Evolutionary conservation across 768 basidiomycete genomes (phyloP).

Genomic region (Boletus subparvulus): DNA sequence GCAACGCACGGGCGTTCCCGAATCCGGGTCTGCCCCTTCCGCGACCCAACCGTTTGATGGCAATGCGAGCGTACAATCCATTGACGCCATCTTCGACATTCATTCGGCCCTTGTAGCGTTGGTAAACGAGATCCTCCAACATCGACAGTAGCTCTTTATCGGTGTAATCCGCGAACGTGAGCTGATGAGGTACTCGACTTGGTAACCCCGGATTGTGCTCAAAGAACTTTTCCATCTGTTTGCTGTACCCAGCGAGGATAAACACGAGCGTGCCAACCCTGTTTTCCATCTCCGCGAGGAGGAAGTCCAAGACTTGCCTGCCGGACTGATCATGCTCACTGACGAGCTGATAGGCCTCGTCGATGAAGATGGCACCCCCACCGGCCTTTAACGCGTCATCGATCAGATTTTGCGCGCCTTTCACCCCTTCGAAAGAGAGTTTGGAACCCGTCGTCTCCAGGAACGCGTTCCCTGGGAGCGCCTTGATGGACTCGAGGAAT

Average conservation of each 20-base stretch:
- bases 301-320: conserved; percentile 61
- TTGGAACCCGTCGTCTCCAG: conserved; percentile 64
- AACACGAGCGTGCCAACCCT: conserved; percentile 63
- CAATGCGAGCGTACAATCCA: conserved; percentile 58
- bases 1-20: conserved; percentile 66
- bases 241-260: conserved; percentile 70
- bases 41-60: conserved; percentile 59
- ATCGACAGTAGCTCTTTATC: conserved; percentile 57
- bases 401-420: conserved; percentile 50
- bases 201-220: conserved; percentile 70
- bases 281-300: conserved; percentile 77
- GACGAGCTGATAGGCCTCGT: conserved; percentile 73
- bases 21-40: conserved; percentile 60
- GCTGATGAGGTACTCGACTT: conserved; percentile 62
- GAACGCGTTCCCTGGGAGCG: conserved; percentile 54
- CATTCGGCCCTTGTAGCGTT: conserved; percentile 51
- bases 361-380: conserved; percentile 68
- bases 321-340: conserved; percentile 49
- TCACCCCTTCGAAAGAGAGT: conserved; percentile 58
- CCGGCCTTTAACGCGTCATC: conserved; percentile 51
- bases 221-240: conserved; percentile 76
- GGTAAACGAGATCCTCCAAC: conserved; percentile 47
- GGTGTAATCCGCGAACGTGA: conserved; percentile 63
- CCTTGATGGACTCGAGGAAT: conserved; percentile 56
- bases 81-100: conserved; percentile 53